These are phyloP conservation scores for Oryza rufipogon DNA, from an alignment of 176 grass and related monocot genomes.

Conservation along the genomic window DNA sequence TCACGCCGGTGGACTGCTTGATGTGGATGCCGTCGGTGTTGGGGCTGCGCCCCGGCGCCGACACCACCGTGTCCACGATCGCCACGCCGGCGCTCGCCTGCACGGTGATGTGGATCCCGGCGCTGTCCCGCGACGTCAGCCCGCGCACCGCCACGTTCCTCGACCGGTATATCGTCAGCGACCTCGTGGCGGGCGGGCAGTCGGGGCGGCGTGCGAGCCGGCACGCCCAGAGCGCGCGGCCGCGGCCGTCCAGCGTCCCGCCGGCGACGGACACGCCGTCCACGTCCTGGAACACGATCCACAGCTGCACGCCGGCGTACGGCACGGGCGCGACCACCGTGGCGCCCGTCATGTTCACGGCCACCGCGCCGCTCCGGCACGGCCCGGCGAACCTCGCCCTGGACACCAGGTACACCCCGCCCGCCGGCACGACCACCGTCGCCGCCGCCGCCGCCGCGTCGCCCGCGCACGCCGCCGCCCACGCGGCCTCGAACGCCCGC, in stretches of 20 bases:
- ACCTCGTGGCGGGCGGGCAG: conserved; percentile 52
- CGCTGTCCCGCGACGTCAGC: conserved; percentile 46
- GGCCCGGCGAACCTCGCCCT: conserved; percentile 49
- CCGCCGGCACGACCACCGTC: conserved; percentile 42
- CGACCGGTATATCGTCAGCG: conserved; percentile 46
- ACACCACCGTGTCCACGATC: conserved; percentile 40
- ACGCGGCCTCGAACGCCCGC: conserved; percentile 41
- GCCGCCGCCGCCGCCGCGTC: conserved; percentile 6
- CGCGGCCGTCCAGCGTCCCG: conserved; percentile 55
- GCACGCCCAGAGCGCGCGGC: conserved; percentile 56
- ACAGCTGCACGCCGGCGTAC: conserved; percentile 28
- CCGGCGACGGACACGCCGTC: conserved; percentile 52
- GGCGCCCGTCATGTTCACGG: conserved; percentile 45
- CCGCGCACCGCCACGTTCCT: conserved; percentile 50
- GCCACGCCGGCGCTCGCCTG: conserved; percentile 47
- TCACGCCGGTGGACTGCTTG: conserved; percentile 52
- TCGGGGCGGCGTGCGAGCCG: conserved; percentile 26
- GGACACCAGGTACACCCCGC: conserved; percentile 48
- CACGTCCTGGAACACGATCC: conserved; percentile 64
- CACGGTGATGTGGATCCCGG: conserved; percentile 56
- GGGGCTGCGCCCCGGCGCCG: conserved; percentile 62
- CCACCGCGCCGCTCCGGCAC: conserved; percentile 37
- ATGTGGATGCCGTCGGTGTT: conserved; percentile 85
- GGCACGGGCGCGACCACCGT: conserved; percentile 48
- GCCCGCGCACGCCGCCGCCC: conserved; percentile 43